phyloP scores from a whole-genome alignment of 139 green algal species.

The Raphidocelis subcapitata region DNA sequence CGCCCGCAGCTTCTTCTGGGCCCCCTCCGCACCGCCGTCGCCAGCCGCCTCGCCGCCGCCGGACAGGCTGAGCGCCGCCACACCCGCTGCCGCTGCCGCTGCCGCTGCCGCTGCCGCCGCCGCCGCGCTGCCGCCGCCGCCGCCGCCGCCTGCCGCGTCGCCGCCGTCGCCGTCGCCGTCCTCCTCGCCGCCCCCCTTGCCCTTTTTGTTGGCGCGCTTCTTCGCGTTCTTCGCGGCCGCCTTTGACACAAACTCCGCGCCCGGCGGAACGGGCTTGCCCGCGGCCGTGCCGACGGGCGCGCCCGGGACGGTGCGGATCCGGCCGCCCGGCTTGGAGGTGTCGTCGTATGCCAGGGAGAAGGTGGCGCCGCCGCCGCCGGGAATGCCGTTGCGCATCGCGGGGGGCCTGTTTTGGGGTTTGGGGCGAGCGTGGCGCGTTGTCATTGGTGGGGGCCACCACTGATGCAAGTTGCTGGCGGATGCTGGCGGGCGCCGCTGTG shows the following conservation, averaged over 20 bases:
- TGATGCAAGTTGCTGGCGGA: no score
- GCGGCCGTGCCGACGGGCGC: slow-evolving; percentile 13
- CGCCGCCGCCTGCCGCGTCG: background rate
- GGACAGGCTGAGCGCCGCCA: slow-evolving; percentile 7
- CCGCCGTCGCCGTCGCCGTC: slow-evolving; percentile 16
- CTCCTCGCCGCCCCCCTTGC: slow-evolving; percentile 17
- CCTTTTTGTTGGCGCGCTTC: slow-evolving; percentile 54
- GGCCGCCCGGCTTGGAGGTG: slow-evolving; percentile 38
- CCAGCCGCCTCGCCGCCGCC: background rate
- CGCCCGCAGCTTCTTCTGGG: slow-evolving; percentile 49
- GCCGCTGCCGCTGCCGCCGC: slow-evolving; percentile 5
- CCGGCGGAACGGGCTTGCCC: slow-evolving; percentile 21
- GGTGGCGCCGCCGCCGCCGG: slow-evolving; percentile 15
- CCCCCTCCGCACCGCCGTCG: slow-evolving; percentile 34
- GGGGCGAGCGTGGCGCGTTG: no score
- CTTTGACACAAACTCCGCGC: slow-evolving; percentile 50
- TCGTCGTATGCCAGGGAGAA: slow-evolving; percentile 56
- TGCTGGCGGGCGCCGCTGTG: no score
- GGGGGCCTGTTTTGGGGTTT: slow-evolving; percentile 4
- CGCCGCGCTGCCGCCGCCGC: slow-evolving; percentile 4
- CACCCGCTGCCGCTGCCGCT: slow-evolving; percentile 4
- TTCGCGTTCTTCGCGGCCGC: slow-evolving; percentile 72
- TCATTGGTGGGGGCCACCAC: no score
- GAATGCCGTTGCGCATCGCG: slow-evolving; percentile 1
- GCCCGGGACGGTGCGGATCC: slow-evolving; percentile 5